Conservation (phyloP, 2,329 filamentous ascomycete species). For the Coniochaeta hoffmannii region DNA sequence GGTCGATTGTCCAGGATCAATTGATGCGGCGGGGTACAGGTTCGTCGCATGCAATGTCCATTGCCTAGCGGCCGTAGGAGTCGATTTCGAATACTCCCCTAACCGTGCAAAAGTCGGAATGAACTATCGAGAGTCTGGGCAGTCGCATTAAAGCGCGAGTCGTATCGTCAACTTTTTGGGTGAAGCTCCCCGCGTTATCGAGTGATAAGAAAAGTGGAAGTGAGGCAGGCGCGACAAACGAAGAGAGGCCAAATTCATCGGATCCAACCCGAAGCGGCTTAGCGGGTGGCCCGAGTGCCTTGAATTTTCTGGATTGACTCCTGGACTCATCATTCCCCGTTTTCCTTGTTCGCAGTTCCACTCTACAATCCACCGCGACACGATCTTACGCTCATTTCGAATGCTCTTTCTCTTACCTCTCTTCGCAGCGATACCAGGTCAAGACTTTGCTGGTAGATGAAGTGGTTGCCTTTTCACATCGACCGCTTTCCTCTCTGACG, state of each 20-base stretch:
- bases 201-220: background rate
- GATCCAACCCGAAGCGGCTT: background rate
- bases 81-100: too few species aligned
- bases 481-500: conserved; percentile 11
- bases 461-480: background rate
- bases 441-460: background rate
- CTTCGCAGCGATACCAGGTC: background rate
- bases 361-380: background rate
- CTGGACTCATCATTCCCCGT: background rate
- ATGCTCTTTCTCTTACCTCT: background rate
- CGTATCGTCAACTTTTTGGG: too few species aligned
- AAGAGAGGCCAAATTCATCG: background rate
- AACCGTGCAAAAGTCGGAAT: too few species aligned
- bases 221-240: background rate
- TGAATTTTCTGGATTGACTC: conserved; percentile 3
- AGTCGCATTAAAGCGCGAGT: too few species aligned
- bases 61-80: too few species aligned
- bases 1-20: too few species aligned
- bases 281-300: conserved; percentile 3
- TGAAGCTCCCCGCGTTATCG: background rate
- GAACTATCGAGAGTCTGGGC: too few species aligned
- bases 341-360: background rate
- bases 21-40: too few species aligned
- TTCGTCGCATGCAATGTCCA: too few species aligned
- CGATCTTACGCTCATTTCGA: conserved; percentile 3